These are phyloP conservation scores for Brasenia schreberi DNA, from an alignment of 164 flowering plant genomes.

Conservation along the genomic window DNA sequence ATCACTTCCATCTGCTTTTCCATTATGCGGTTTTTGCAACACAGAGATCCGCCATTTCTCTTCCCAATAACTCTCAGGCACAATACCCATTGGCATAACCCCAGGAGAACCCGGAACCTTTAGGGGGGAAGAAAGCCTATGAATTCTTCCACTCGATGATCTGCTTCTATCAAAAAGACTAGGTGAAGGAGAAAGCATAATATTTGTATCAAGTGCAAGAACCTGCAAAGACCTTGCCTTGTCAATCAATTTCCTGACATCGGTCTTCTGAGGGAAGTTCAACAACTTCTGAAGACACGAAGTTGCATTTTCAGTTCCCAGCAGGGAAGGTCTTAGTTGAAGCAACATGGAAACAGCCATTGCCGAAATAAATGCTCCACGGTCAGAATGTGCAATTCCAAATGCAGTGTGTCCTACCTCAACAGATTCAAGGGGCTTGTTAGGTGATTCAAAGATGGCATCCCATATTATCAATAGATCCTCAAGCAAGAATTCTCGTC, in stretches of 20 bases:
- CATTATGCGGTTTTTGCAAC: slow-evolving; percentile 46
- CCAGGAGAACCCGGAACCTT: slow-evolving; percentile 26
- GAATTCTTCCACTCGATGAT: slow-evolving; percentile 27
- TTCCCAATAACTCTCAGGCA: slow-evolving; percentile 94
- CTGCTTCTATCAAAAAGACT: slow-evolving; percentile 21
- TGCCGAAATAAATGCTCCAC: slow-evolving; percentile 71
- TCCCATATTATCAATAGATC: slow-evolving; percentile 82
- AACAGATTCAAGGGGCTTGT: slow-evolving; percentile 17
- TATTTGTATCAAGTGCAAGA: slow-evolving; percentile 39
- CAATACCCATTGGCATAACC: slow-evolving; percentile 37
- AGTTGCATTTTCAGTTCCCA: slow-evolving; percentile 85
- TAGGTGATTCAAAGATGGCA: slow-evolving; percentile 67
- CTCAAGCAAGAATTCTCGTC: slow-evolving; percentile 75
- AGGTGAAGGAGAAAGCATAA: slow-evolving; percentile 13
- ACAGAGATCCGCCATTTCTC: slow-evolving; percentile 65
- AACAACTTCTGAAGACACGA: slow-evolving; percentile 73
- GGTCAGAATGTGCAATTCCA: slow-evolving; percentile 37
- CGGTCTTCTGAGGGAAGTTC: slow-evolving; percentile 54
- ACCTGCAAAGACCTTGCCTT: slow-evolving; percentile 73
- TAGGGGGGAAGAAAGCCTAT: slow-evolving; percentile 25
- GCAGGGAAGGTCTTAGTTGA: slow-evolving; percentile 55
- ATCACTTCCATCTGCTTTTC: slow-evolving; percentile 18
- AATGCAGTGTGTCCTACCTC: slow-evolving; percentile 17
- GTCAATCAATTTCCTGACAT: slow-evolving; percentile 44
- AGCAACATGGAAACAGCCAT: slow-evolving; percentile 91